Evolutionary conservation across 2,329 filamentous ascomycete species (phyloP), one percentile per base, ranked within the genome.

Genomic region (Botrytis aclada): DNA sequence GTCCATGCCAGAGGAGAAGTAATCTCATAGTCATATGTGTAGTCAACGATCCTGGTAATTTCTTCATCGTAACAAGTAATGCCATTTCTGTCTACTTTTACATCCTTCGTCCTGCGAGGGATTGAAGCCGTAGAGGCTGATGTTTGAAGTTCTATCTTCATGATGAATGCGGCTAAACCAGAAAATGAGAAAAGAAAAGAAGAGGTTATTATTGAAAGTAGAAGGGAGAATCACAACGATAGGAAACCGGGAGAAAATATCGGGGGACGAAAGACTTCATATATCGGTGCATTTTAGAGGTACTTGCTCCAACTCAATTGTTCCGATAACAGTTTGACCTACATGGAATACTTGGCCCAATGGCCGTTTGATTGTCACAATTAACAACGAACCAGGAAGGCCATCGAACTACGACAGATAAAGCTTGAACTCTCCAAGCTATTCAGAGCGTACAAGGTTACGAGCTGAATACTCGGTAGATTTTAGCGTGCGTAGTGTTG

Each of bases 21-120:
- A 22, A 75, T 70, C 25, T 74, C 56, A 45, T 72, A 75, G 34
- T 77, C 51, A 60, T 72, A 78, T 54, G 76, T 74, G 72, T 78
- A 78, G 25, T 74, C 66, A 22, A 63, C 66, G 65, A 78, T 77
- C 25, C 73, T 70, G 14, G 71, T 51, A 37, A 78, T 47, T 16
- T 77, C 64, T 43, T 75, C 70, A 39, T 78, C 77, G 32, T 75
- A 76, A 25, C n/a, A 45, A n/a, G 22, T 56, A 32, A 32, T 10
- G 29, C 58, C 39, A 45, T 69, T 69, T 37, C 62, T 67, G 29
- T 54, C 51, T 45, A 54, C 62, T 41, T n/a, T 66, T 22, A 29
- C 47, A 58, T n/a, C 43, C 51, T 37, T 67, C 25, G 20, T 20
- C 47, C 47, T 58, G 70, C 70, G 62, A 67, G 62, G 20, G 25